Conservation (phyloP, 2,329 filamentous ascomycete species). For the Arthroderma sp. region DNA sequence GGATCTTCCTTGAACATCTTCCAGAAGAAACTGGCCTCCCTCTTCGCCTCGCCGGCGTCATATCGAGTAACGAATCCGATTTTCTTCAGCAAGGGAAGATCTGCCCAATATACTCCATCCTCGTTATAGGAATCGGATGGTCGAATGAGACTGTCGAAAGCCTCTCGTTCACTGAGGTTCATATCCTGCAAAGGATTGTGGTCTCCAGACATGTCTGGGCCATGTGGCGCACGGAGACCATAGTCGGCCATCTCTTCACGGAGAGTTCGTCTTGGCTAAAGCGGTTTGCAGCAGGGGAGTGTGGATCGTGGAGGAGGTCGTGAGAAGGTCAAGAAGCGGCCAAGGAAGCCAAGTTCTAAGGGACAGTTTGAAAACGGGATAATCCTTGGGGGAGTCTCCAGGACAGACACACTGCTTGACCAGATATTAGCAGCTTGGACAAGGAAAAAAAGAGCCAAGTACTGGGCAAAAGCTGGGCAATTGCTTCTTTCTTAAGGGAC, state of each 20-base stretch:
- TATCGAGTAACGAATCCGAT: conserved; percentile 62
- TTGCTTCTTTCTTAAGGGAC: too few relatives aligned
- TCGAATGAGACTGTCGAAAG: conserved; percentile 68
- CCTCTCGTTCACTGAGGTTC: conserved; percentile 44
- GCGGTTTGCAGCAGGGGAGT: too few relatives aligned
- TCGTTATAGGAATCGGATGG: conserved; percentile 78
- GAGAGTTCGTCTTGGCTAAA: too few relatives aligned
- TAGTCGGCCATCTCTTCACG: conserved; percentile 22
- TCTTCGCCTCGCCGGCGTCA: conserved; percentile 54
- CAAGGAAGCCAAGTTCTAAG: too few relatives aligned
- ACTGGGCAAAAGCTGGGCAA: too few relatives aligned
- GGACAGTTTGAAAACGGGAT: too few relatives aligned
- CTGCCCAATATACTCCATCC: conserved; percentile 85
- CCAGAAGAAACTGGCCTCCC: conserved; percentile 56
- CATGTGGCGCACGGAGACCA: conserved; percentile 33
- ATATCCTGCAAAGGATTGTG: conserved; percentile 37
- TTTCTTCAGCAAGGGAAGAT: conserved; percentile 58
- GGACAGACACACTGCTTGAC: too few relatives aligned
- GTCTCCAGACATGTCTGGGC: conserved; percentile 33
- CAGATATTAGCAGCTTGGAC: too few relatives aligned
- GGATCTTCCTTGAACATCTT: conserved; percentile 77
- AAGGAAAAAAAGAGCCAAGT: too few relatives aligned
- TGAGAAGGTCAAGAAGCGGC: too few relatives aligned
- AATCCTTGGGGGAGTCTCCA: too few relatives aligned
- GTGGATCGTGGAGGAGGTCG: too few relatives aligned